phyloP scores from a whole-genome alignment of 768 basidiomycete genomes.

The Boletus subcaerulescens region DNA sequence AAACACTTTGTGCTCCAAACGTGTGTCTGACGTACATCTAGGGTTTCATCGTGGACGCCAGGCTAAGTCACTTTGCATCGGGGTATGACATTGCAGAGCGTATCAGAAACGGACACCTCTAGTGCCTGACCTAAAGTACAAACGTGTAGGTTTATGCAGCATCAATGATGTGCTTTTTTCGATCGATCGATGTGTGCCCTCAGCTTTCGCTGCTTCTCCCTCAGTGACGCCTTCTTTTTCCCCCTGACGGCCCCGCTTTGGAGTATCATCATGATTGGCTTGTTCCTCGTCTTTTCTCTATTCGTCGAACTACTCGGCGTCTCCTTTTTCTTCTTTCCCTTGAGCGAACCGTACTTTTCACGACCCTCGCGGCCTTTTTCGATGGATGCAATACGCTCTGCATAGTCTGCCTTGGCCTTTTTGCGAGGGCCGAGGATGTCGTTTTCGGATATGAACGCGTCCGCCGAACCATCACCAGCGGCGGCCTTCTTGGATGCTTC shows the following conservation, averaged over 20 bases:
- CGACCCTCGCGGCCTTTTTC: conserved; percentile 92
- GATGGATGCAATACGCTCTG: conserved; percentile 88
- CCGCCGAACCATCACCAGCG: conserved; percentile 42
- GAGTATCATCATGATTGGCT: conserved; percentile 94
- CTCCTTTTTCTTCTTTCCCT: conserved; percentile 89
- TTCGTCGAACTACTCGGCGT: conserved; percentile 85
- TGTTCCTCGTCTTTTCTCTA: conserved; percentile 88
- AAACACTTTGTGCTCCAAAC: not conserved
- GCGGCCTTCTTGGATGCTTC: conserved; percentile 66
- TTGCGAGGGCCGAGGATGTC: conserved; percentile 94
- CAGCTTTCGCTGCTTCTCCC: conserved; percentile 78
- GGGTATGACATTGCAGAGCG: conserved; percentile 61
- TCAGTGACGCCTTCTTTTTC: conserved; percentile 79
- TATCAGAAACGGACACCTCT: conserved; percentile 30
- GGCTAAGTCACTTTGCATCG: conserved; percentile 69
- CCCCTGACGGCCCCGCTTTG: conserved; percentile 71
- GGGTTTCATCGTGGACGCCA: conserved; percentile 73
- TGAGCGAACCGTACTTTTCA: conserved; percentile 87
- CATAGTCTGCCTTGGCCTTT: conserved; percentile 90
- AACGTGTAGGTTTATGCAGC: not conserved
- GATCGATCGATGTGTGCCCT: conserved; percentile 71
- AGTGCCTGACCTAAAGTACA: not conserved
- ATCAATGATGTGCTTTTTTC: conserved; percentile 46
- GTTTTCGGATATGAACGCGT: conserved; percentile 74
- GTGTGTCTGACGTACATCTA: conserved; percentile 19